These are phyloP conservation scores for Schizochytrium sp. DNA, from an alignment of 108 stramenopile genomes.

Conservation along the genomic window DNA sequence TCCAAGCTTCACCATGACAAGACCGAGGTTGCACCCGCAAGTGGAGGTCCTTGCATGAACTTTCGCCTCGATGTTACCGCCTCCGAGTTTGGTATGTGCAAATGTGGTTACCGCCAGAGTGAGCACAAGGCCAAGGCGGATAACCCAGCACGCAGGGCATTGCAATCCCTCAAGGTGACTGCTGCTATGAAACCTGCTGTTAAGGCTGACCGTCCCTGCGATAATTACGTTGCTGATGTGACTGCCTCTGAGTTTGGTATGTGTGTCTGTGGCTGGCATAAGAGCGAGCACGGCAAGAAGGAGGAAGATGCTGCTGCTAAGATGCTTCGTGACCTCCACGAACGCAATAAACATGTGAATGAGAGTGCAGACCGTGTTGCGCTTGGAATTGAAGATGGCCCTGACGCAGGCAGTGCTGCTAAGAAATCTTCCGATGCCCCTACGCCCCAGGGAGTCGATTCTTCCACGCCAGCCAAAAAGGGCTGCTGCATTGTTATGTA, in stretches of 20 bases:
- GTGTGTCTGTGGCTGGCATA: slow-evolving; percentile 38
- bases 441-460: not conserved
- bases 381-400: slow-evolving; percentile 3
- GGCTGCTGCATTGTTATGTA: slow-evolving; percentile 61
- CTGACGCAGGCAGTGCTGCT: not conserved
- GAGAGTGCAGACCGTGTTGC: slow-evolving; percentile 17
- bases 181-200: not conserved
- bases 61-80: slow-evolving; percentile 56
- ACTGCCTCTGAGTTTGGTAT: slow-evolving; percentile 34
- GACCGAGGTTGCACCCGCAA: not conserved
- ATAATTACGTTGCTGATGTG: slow-evolving; percentile 11
- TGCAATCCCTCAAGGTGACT: not conserved
- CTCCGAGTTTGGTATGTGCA: slow-evolving; percentile 56
- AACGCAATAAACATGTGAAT: not conserved
- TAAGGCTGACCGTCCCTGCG: not conserved
- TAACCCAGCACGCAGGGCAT: slow-evolving; percentile 55
- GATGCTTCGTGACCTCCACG: slow-evolving; percentile 36
- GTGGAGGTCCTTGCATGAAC: slow-evolving; percentile 50
- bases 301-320: slow-evolving; percentile 39
- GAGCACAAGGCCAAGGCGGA: slow-evolving; percentile 41
- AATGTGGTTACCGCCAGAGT: slow-evolving; percentile 50
- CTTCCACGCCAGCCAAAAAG: not conserved
- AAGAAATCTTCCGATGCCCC: not conserved
- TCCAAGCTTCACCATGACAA: not conserved
- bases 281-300: slow-evolving; percentile 48